These are phyloP conservation scores for Penicillium simplicissimum DNA, from an alignment of 495 filamentous ascomycete genomes.

Conservation along the genomic window DNA sequence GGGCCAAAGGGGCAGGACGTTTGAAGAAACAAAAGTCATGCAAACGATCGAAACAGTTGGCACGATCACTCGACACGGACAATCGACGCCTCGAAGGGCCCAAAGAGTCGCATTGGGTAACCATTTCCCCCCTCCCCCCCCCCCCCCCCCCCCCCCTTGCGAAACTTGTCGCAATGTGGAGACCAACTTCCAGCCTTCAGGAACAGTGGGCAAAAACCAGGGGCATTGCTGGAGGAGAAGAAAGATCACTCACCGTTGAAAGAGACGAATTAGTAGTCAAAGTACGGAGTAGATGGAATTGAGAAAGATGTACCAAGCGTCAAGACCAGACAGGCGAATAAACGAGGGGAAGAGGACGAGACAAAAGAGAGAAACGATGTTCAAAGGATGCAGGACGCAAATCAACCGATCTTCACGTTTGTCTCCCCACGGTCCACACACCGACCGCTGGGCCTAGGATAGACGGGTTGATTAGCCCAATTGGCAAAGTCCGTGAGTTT, in stretches of 20 bases:
- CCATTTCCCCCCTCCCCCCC: no score
- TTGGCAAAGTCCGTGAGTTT: constrained; percentile 14
- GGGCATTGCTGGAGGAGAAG: constrained; percentile 1
- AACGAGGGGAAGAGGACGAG: neutral
- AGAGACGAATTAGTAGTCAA: neutral
- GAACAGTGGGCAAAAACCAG: constrained; percentile 23
- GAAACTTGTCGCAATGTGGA: constrained; percentile 30
- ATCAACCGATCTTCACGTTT: constrained; percentile 16
- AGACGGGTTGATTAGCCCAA: neutral
- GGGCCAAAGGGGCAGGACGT: constrained; percentile 12
- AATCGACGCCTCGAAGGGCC: constrained; percentile 15
- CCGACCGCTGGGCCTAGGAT: constrained; percentile 3
- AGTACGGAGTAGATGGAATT: constrained; percentile 1
- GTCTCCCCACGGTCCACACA: constrained; percentile 18
- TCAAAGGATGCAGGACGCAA: constrained; percentile 9
- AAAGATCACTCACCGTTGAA: constrained; percentile 13
- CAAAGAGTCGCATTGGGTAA: constrained; percentile 20
- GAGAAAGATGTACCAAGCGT: neutral
- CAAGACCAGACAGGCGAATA: constrained; percentile 2
- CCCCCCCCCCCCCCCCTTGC: no score
- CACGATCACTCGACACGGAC: constrained; percentile 6
- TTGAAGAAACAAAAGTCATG: constrained; percentile 4
- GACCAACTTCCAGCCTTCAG: constrained; percentile 18
- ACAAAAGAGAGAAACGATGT: constrained; percentile 12
- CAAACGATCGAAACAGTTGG: constrained; percentile 1